Evolutionary conservation across 495 filamentous ascomycete genomes (phyloP), one percentile per base, ranked within the genome.

Genomic region (Xylaria nigripes): DNA sequence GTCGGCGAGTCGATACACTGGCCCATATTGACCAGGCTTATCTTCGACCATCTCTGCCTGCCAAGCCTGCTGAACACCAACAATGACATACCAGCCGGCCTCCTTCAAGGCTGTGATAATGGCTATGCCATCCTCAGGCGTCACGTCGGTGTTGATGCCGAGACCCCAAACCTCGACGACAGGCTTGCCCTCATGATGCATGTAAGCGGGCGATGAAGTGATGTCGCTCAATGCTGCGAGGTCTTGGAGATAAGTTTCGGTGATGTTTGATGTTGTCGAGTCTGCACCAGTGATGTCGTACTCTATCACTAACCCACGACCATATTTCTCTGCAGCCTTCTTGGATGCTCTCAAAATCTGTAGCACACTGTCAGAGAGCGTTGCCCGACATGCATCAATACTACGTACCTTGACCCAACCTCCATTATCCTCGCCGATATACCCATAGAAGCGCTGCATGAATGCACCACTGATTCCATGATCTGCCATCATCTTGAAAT

Each of bases 91-190:
- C 18, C 51, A 60, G 2, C 63, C 63, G 0, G 65, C 63, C 8
- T 57, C 43, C 50, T 65, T 65, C 5, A 68, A 48, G 1, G 63
- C 61, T 38, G 54, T 62, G 2, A 63, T 58, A 32, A 69, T 65
- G 2, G 60, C 60, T 13, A 60, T 29, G 25, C 62, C 62, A 27
- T 69, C 64, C 7, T 61, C 56, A 6, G 47, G 60, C n/a, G 42
- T 58, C 9, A 69, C 54, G 15, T 52, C 54, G 1, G 42, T 51
- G 16, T 65, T 54, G 29, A 65, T 57, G 1, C 64, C 58, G 27
- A 67, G 61, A 1, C 64, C 66, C 62, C 64, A 68, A 6, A 68
- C 56, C 49, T 66, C 65, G 30, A 69, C 21, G 12, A 67, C 64
- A 0, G 66, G 64, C 36, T 67, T 65, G 4, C 64, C 66, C 10